Evolutionary conservation across 2,329 filamentous ascomycete species (phyloP).

Genomic region (Epichloe elymi): DNA sequence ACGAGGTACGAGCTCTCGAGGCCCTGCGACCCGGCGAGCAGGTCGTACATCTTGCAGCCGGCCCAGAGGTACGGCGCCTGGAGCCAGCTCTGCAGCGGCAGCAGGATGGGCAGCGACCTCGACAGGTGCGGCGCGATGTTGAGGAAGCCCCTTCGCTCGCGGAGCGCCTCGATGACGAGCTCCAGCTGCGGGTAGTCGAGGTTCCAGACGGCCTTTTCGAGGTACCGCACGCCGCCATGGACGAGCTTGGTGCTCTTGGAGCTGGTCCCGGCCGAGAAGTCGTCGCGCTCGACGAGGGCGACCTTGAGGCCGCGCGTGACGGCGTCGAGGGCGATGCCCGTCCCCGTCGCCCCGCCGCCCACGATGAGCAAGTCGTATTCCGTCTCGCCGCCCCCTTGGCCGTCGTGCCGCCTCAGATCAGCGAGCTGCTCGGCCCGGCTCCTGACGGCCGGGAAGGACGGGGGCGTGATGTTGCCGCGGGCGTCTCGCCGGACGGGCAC

Average conservation of each 20-base stretch:
- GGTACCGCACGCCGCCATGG: slow-evolving; percentile 71
- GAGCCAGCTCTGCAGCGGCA: slow-evolving; percentile 73
- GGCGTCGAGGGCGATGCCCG: slow-evolving; percentile 70
- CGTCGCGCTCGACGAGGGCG: slow-evolving; percentile 68
- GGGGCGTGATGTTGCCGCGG: slow-evolving; percentile 25
- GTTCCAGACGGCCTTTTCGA: slow-evolving; percentile 79
- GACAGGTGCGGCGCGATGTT: slow-evolving; percentile 74
- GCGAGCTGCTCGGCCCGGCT: slow-evolving; percentile 25
- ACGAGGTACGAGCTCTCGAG: slow-evolving; percentile 76
- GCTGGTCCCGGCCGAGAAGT: slow-evolving; percentile 71
- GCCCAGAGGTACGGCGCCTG: slow-evolving; percentile 63
- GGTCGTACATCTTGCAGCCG: slow-evolving; percentile 66
- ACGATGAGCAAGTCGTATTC: slow-evolving; percentile 68
- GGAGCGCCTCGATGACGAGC: slow-evolving; percentile 68
- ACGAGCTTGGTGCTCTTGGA: slow-evolving; percentile 83
- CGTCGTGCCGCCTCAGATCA: slow-evolving; percentile 22
- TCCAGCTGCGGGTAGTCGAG: slow-evolving; percentile 73
- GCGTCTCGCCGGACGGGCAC: slow-evolving; percentile 23
- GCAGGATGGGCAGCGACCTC: slow-evolving; percentile 69
- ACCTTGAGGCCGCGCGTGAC: slow-evolving; percentile 68
- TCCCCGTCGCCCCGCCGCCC: slow-evolving; percentile 66
- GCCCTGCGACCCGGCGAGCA: slow-evolving; percentile 67
- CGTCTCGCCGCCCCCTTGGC: slow-evolving; percentile 14
- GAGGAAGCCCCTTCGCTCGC: slow-evolving; percentile 72
- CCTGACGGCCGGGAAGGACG: slow-evolving; percentile 22